phyloP scores from a whole-genome alignment of 306 rosid species.

The Prosopis cineraria region DNA sequence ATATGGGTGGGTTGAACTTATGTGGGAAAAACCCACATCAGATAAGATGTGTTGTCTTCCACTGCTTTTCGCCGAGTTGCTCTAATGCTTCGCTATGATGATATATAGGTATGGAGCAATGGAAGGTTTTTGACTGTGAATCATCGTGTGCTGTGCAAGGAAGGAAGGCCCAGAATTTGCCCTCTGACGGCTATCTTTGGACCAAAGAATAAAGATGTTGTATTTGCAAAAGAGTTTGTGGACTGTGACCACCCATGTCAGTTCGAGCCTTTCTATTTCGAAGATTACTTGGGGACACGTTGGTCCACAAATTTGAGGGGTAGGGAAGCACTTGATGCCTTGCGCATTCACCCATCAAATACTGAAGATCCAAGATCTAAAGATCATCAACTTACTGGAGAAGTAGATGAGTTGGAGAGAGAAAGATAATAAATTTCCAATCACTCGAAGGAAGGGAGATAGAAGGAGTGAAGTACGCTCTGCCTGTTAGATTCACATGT shows the following conservation, averaged over 20 bases:
- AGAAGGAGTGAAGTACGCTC: no score
- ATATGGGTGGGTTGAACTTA: no score
- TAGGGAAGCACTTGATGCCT: slow-evolving; percentile 51
- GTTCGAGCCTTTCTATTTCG: slow-evolving; percentile 43
- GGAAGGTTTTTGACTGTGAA: slow-evolving; percentile 55
- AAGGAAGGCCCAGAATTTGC: slow-evolving; percentile 46
- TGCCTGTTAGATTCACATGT: no score
- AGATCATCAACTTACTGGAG: no score
- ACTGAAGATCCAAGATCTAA: no score
- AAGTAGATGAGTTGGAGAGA: no score
- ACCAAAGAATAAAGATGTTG: slow-evolving; percentile 48
- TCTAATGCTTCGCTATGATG: not conserved
- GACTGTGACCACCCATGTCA: slow-evolving; percentile 49
- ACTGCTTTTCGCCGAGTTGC: no score
- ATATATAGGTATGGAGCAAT: slow-evolving; percentile 71
- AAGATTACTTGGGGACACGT: slow-evolving; percentile 48
- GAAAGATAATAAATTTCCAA: no score
- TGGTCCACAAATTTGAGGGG: slow-evolving; percentile 25
- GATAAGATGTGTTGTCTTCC: no score
- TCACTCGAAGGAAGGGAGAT: no score
- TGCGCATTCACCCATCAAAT: not conserved
- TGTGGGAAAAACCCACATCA: no score
- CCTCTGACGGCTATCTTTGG: slow-evolving; percentile 56
- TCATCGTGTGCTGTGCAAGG: slow-evolving; percentile 64
- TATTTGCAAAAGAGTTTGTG: slow-evolving; percentile 51